Percentiles rank a stretch among this genome's conserved stretches.
Evolutionary conservation across 1,139 yeast genomes (phyloP).

Genomic region (Candida sanyaensis): DNA sequence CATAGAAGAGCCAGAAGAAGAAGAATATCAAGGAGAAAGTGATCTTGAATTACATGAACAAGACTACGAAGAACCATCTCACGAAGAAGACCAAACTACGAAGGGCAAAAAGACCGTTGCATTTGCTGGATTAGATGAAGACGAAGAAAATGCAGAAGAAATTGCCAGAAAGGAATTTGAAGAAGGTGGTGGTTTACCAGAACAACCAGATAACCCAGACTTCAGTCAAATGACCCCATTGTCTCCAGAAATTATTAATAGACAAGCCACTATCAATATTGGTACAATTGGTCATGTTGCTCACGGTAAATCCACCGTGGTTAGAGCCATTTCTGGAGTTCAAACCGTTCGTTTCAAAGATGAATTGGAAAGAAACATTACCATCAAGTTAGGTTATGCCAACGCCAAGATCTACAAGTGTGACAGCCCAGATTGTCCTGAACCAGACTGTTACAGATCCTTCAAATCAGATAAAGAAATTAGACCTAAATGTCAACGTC

Average conservation of each 20-base stretch:
- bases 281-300: constrained; percentile 98
- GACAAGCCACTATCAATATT: constrained; percentile 98
- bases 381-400: constrained; percentile 97
- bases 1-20: constrained; percentile 40
- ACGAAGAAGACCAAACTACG: constrained; percentile 23
- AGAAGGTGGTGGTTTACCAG: constrained; percentile 98
- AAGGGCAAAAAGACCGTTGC: constrained; percentile 76
- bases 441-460: constrained; percentile 93
- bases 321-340: constrained; percentile 97
- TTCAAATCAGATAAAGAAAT: constrained; percentile 95
- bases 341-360: constrained; percentile 99
- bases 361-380: constrained; percentile 97
- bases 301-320: constrained; percentile 98
- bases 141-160: constrained; percentile 61
- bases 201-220: constrained; percentile 90
- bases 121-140: constrained; percentile 76
- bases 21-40: constrained; percentile 45
- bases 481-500: constrained; percentile 85
- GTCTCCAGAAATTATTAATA: constrained; percentile 92
- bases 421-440: constrained; percentile 83
- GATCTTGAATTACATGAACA: constrained; percentile 54
- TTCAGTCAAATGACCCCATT: constrained; percentile 77
- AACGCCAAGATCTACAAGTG: constrained; percentile 97
- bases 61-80: constrained; percentile 20
- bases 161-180: constrained; percentile 80